phyloP scores from a whole-genome alignment of 495 filamentous ascomycete species.

The Neurospora terricola region DNA sequence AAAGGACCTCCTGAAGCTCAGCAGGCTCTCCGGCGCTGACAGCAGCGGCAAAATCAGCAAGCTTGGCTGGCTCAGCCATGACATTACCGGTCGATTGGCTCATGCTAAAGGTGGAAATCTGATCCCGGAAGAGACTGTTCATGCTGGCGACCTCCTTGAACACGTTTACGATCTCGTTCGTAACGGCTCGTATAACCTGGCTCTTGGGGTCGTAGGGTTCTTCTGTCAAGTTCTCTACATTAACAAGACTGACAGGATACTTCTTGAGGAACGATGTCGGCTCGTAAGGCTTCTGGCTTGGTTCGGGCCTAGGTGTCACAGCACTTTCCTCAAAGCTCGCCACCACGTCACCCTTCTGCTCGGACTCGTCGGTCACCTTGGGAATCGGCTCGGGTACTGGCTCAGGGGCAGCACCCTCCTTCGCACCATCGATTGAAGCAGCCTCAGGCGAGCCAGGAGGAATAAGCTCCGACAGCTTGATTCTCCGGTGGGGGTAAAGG shows the following conservation, averaged over 20 bases:
- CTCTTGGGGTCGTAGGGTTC: conserved; percentile 84
- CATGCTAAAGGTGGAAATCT: conserved; percentile 94
- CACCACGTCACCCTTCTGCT: conserved; percentile 79
- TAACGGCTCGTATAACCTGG: conserved; percentile 76
- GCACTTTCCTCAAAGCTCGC: conserved; percentile 89
- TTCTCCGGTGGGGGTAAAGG: conserved; percentile 90
- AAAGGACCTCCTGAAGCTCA: conserved; percentile 91
- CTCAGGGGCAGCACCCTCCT: conserved; percentile 29
- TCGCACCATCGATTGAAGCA: conserved; percentile 9
- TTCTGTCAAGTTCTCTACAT: conserved; percentile 85
- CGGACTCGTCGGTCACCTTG: conserved; percentile 32
- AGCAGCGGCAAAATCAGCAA: conserved; percentile 95
- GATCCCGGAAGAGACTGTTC: conserved; percentile 93
- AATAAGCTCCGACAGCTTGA: conserved; percentile 75
- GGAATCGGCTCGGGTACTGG: conserved; percentile 46
- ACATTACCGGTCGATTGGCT: conserved; percentile 91
- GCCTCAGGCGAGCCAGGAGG: conserved; percentile 42
- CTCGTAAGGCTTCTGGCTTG: conserved; percentile 55
- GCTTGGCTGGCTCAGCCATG: conserved; percentile 83
- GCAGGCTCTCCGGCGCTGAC: conserved; percentile 82
- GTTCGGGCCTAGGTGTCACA: conserved; percentile 37
- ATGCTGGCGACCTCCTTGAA: conserved; percentile 92
- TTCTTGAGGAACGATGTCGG: conserved; percentile 86
- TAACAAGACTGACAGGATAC: conserved; percentile 83
- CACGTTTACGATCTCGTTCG: conserved; percentile 94